A percentile compares a stretch with the other conserved stretches of the same genome.
These are phyloP conservation scores for Xylaria longipes DNA, from an alignment of 495 filamentous ascomycete genomes.

Conservation along the genomic window DNA sequence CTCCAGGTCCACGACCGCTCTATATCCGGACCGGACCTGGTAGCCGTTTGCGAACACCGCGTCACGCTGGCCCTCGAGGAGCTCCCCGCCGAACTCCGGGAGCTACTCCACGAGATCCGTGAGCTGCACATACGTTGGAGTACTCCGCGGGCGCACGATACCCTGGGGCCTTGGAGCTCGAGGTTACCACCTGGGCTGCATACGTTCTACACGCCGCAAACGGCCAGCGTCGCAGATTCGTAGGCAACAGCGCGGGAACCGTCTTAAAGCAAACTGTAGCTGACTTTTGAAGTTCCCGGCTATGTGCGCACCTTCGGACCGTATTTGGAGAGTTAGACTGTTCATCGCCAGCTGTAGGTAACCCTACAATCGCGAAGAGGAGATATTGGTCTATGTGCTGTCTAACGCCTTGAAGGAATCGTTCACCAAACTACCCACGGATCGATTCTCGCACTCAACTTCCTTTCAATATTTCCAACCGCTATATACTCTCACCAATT, in stretches of 20 bases:
- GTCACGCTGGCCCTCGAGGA: conserved; percentile 76
- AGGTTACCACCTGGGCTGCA: conserved; percentile 82
- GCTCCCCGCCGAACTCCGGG: conserved; percentile 70
- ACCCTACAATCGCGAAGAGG: conserved; percentile 15
- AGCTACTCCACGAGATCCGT: conserved; percentile 68
- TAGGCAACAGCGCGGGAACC: conserved; percentile 2
- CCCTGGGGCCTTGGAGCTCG: conserved; percentile 72
- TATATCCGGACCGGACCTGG: conserved; percentile 61
- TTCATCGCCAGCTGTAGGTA: conserved; percentile 39
- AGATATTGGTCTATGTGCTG: neutral
- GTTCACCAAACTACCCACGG: conserved; percentile 69
- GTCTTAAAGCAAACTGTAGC: conserved; percentile 19
- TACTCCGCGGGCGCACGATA: conserved; percentile 59
- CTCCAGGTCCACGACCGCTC: conserved; percentile 56
- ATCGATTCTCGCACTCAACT: conserved; percentile 69
- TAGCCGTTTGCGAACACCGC: conserved; percentile 79
- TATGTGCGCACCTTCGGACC: conserved; percentile 68
- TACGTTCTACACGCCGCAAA: conserved; percentile 71
- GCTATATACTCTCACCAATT: conserved; percentile 60
- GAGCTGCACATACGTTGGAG: conserved; percentile 86
- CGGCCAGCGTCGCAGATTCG: conserved; percentile 28
- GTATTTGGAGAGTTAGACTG: conserved; percentile 68
- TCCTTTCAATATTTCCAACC: conserved; percentile 72
- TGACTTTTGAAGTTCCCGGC: conserved; percentile 48
- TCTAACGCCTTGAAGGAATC: conserved; percentile 57